Percentiles rank a stretch among this genome's conserved stretches.
Conservation (phyloP, 2,329 filamentous ascomycete genomes). For the Pestalotiopsis sp. region DNA sequence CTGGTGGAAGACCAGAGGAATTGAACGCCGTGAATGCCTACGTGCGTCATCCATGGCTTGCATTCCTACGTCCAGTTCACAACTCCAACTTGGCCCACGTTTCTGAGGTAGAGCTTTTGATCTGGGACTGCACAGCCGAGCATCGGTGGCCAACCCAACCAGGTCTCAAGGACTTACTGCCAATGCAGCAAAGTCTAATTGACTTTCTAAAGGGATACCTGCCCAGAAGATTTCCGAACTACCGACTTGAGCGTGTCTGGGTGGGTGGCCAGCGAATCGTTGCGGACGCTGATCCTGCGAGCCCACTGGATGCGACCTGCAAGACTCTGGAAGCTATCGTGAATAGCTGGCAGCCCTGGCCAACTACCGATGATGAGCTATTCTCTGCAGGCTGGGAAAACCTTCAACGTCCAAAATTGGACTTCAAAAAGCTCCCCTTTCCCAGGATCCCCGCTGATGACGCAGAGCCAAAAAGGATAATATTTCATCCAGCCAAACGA, state of each 20-base stretch:
- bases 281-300: constrained; percentile 30
- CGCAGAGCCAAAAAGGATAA: constrained; percentile 34
- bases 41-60: constrained; percentile 53
- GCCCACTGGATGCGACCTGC: constrained; percentile 47
- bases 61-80: constrained; percentile 46
- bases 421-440: constrained; percentile 16
- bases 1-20: constrained; percentile 39
- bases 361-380: constrained; percentile 33
- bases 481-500: constrained; percentile 51
- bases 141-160: constrained; percentile 24
- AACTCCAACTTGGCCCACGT: constrained; percentile 27
- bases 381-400: constrained; percentile 39
- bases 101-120: constrained; percentile 48
- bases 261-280: constrained; percentile 32
- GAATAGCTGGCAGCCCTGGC: constrained; percentile 35
- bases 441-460: constrained; percentile 26
- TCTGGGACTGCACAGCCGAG: constrained; percentile 51
- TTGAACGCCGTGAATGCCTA: constrained; percentile 21
- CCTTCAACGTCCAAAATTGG: constrained; percentile 24
- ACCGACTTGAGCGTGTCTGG: constrained; percentile 47
- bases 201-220: constrained; percentile 35
- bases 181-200: constrained; percentile 49
- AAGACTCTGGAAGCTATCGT: constrained; percentile 37
- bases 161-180: constrained; percentile 32
- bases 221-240: constrained; percentile 29